Percentiles rank a stretch among this genome's conserved stretches.
Conservation (phyloP, 345 rosid species). For the Eucalyptus tenuipes region DNA sequence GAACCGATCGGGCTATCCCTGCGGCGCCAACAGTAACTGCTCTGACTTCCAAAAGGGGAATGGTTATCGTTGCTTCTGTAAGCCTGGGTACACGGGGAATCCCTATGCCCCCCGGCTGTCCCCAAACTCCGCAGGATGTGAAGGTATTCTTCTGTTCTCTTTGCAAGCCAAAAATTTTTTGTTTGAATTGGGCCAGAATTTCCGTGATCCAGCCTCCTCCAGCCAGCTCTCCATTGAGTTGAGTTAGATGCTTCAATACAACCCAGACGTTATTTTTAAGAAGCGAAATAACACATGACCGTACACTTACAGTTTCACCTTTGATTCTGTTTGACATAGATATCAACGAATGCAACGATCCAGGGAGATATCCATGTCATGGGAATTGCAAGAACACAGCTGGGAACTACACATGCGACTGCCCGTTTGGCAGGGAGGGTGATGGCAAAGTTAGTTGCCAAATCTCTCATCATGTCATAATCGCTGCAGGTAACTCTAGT, state of each 20-base stretch:
- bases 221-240: too few relatives aligned
- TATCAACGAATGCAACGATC: accelerated
- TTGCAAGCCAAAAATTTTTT: not conserved
- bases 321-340: not conserved
- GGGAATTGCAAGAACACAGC: not conserved
- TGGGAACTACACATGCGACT: not conserved
- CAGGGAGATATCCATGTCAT: not conserved
- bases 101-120: not conserved
- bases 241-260: not conserved
- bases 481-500: not conserved
- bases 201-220: not conserved
- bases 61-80: not conserved
- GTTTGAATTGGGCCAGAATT: not conserved
- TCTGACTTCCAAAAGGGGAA: too few relatives aligned
- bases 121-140: accelerated
- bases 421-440: not conserved
- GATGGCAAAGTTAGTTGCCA: not conserved
- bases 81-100: not conserved
- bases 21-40: too few relatives aligned
- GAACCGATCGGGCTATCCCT: too few relatives aligned
- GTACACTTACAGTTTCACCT: not conserved
- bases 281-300: accelerated
- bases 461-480: not conserved
- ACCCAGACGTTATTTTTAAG: not conserved
- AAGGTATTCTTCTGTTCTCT: not conserved